A percentile compares a stretch with the other conserved stretches of the same genome.
Conservation (phyloP, 106 monocot genomes). For the Dioscorea dumetorum region DNA sequence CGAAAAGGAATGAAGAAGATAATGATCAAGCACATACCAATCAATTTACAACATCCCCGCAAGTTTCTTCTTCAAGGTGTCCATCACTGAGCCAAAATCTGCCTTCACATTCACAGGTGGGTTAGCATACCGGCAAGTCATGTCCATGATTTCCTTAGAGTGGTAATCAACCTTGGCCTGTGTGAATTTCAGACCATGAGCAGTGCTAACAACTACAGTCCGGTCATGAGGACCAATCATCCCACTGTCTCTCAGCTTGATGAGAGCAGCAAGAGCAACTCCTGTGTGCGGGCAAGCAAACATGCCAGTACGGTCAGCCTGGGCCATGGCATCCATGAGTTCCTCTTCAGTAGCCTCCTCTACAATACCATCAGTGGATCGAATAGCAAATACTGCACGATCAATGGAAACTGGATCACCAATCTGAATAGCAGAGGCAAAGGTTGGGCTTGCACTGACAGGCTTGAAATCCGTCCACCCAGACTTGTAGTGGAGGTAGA, state of each 20-base stretch:
- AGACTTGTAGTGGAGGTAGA: conserved; percentile 72
- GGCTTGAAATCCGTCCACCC: conserved; percentile 72
- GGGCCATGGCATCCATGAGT: conserved; percentile 84
- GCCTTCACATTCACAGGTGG: conserved; percentile 89
- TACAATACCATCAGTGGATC: conserved; percentile 64
- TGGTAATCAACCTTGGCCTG: conserved; percentile 89
- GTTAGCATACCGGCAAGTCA: conserved; percentile 62
- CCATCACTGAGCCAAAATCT: conserved; percentile 87
- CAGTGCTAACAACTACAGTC: conserved; percentile 86
- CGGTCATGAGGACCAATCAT: conserved; percentile 65
- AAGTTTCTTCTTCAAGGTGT: conserved; percentile 62
- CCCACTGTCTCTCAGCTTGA: conserved; percentile 58
- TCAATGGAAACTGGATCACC: conserved; percentile 93
- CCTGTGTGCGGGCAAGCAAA: conserved; percentile 96
- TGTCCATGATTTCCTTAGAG: conserved; percentile 42
- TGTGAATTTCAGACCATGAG: conserved; percentile 89
- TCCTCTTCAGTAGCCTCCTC: conserved; percentile 99
- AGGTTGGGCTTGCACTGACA: conserved; percentile 52
- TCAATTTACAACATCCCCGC: conserved; percentile 16
- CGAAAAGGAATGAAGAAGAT: not conserved
- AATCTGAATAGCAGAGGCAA: conserved; percentile 92
- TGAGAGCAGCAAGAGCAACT: conserved; percentile 78
- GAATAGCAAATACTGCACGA: conserved; percentile 66
- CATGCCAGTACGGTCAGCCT: conserved; percentile 85
- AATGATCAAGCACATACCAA: not conserved